Evolutionary conservation across 2,329 filamentous ascomycete species (phyloP).

Genomic region (Metarhizium humberi): DNA sequence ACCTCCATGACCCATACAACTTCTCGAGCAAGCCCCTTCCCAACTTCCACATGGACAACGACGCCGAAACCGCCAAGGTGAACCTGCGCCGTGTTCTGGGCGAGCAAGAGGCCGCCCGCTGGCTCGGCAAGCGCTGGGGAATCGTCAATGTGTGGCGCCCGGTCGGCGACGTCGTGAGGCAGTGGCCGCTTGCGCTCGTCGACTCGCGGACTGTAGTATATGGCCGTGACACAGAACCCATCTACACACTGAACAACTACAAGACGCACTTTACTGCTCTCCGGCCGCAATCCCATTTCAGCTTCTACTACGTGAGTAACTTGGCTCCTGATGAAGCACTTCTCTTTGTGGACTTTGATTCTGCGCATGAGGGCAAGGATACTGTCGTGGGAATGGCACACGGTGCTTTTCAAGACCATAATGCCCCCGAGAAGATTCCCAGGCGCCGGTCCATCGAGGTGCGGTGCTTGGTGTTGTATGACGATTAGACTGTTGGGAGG

Average conservation of each 20-base stretch:
- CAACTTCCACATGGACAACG: conserved; percentile 5
- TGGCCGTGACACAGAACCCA: not conserved
- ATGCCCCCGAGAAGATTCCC: not conserved
- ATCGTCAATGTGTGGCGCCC: conserved; percentile 4
- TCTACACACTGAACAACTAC: conserved; percentile 4
- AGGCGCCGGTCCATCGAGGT: not conserved
- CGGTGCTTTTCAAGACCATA: not conserved
- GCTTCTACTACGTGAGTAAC: conserved; percentile 5
- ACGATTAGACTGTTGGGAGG: not conserved
- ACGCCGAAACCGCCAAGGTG: conserved; percentile 3
- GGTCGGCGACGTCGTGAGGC: not conserved
- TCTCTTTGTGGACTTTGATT: conserved; percentile 2
- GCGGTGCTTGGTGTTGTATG: not conserved
- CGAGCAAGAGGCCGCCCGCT: conserved; percentile 1
- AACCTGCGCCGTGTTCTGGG: conserved; percentile 2
- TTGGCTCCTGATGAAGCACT: conserved; percentile 1
- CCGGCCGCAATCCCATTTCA: not conserved
- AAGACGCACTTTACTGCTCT: conserved; percentile 4
- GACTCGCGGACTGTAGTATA: not conserved
- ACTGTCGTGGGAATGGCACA: not conserved
- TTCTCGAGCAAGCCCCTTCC: conserved; percentile 3
- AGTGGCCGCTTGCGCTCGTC: not conserved
- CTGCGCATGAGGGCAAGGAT: not conserved
- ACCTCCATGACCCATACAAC: conserved; percentile 3
- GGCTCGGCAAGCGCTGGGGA: conserved; percentile 2